Evolutionary conservation across 176 grass and related monocot genomes (phyloP).

Genomic region (sorghum (Sorghum bicolor)): DNA sequence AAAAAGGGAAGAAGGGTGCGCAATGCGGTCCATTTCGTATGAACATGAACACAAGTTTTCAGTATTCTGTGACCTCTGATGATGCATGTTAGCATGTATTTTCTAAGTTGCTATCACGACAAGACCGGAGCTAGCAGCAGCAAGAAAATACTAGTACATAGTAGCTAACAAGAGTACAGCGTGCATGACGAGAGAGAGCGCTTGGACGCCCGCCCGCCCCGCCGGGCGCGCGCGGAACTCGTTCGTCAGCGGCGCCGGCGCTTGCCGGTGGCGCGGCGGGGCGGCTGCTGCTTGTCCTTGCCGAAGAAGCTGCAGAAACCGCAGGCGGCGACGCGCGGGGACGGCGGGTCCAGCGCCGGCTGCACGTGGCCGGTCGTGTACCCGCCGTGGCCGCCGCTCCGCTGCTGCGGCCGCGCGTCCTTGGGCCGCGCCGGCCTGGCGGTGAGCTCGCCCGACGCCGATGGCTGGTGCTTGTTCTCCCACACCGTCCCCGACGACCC

Average conservation of each 20-base stretch:
- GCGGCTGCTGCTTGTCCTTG: slow-evolving; percentile 32
- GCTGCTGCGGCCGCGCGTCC: background rate
- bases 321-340: slow-evolving; percentile 68
- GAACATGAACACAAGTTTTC: background rate
- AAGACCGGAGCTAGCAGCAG: background rate
- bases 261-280: background rate
- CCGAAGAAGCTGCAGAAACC: slow-evolving; percentile 75
- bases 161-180: background rate
- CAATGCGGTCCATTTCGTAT: background rate
- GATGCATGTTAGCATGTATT: background rate
- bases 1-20: background rate
- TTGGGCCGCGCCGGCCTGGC: background rate
- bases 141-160: background rate
- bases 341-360: slow-evolving; percentile 72
- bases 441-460: slow-evolving; percentile 37
- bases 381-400: slow-evolving; percentile 41
- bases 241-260: slow-evolving; percentile 14
- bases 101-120: background rate
- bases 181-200: background rate
- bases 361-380: slow-evolving; percentile 52
- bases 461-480: slow-evolving; percentile 52
- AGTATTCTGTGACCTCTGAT: background rate
- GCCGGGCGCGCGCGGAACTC: background rate
- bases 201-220: background rate
- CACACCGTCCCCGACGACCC: slow-evolving; percentile 84